Conservation (phyloP, 202 grass and related monocot genomes). For the Miscanthus sacchariflorus region DNA sequence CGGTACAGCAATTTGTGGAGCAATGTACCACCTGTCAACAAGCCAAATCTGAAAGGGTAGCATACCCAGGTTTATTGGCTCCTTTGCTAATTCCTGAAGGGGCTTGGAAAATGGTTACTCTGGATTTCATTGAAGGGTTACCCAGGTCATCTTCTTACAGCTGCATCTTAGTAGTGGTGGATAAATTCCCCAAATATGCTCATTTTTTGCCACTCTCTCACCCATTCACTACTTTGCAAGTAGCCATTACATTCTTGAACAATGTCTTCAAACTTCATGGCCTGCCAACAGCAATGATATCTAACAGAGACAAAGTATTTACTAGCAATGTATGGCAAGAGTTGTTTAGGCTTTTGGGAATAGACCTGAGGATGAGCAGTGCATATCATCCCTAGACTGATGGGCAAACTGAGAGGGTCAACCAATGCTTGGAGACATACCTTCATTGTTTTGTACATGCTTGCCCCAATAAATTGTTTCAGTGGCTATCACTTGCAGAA, state of each 20-base stretch:
- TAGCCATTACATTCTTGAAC: rapidly evolving
- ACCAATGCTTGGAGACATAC: too few relatives aligned
- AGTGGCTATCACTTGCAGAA: too few relatives aligned
- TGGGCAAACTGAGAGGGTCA: not conserved
- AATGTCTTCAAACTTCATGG: too few relatives aligned
- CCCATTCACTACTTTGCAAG: not conserved
- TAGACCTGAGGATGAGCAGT: too few relatives aligned
- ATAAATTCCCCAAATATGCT: not conserved
- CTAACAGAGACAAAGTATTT: too few relatives aligned
- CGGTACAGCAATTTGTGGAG: rapidly evolving
- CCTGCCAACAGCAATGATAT: too few relatives aligned
- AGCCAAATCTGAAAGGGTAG: not conserved
- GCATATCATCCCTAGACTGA: too few relatives aligned
- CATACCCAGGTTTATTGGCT: not conserved
- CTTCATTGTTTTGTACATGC: too few relatives aligned
- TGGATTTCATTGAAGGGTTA: not conserved
- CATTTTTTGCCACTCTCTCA: not conserved
- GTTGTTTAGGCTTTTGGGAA: rapidly evolving
- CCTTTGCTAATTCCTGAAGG: not conserved
- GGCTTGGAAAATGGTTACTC: not conserved
- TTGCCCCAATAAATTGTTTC: too few relatives aligned
- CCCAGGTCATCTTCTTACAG: rapidly evolving
- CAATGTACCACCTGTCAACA: not conserved
- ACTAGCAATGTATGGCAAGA: too few relatives aligned
- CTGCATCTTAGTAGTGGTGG: not conserved